Evolutionary conservation across 2,329 filamentous ascomycete genomes (phyloP).

Genomic region (Fusarium avenaceum): DNA sequence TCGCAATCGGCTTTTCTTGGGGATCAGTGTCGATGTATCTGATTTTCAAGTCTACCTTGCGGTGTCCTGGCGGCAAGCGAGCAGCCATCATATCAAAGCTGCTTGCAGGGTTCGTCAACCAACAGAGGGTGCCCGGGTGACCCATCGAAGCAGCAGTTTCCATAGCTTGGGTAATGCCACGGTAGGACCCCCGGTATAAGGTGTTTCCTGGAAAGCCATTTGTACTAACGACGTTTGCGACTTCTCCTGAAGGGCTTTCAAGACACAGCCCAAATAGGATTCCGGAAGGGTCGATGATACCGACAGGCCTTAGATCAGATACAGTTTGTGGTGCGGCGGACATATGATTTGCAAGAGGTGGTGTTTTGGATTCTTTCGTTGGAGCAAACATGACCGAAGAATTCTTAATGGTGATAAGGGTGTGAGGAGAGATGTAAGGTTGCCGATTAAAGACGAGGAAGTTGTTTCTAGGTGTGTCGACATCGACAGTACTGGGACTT

Average conservation of each 20-base stretch:
- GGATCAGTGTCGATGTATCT: not conserved
- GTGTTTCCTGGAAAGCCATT: not conserved
- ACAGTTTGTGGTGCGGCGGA: no score
- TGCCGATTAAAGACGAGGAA: not conserved
- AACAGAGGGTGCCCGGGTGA: not conserved
- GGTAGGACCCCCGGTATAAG: not conserved
- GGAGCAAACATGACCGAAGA: not conserved
- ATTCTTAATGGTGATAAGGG: not conserved
- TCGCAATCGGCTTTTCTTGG: not conserved
- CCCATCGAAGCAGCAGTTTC: not conserved
- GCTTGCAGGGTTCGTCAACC: not conserved
- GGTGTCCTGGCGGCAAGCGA: not conserved
- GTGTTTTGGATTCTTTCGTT: no score
- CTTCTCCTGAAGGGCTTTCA: not conserved
- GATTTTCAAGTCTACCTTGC: not conserved
- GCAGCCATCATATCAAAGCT: not conserved
- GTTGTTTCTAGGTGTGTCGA: not conserved
- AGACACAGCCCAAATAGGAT: not conserved
- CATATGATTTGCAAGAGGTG: no score
- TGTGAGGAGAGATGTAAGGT: not conserved
- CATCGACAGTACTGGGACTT: not conserved
- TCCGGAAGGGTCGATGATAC: not conserved
- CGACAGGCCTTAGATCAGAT: not conserved
- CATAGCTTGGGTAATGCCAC: not conserved
- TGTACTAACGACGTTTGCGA: not conserved